Percentiles rank a stretch among this genome's conserved stretches.
Evolutionary conservation across 495 filamentous ascomycete species (phyloP).

Genomic region (Penicillium daleae): DNA sequence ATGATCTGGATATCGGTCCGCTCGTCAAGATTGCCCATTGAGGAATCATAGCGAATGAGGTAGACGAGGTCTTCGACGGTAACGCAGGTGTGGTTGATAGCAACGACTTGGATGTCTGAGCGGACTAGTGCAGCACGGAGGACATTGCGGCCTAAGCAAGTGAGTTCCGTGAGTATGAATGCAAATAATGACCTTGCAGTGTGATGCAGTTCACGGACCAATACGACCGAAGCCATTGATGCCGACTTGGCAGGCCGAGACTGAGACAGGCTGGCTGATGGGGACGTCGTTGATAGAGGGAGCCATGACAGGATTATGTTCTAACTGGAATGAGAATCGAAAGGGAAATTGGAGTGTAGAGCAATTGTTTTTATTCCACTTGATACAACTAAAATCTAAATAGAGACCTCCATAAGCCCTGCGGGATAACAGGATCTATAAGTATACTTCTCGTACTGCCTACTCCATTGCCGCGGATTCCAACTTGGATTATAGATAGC

Average conservation of each 20-base stretch:
- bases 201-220: constrained; percentile 18
- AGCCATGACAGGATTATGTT: constrained; percentile 22
- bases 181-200: neutral
- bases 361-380: constrained; percentile 3
- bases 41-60: constrained; percentile 44
- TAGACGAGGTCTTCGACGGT: constrained; percentile 42
- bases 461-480: constrained; percentile 1
- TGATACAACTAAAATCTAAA: constrained; percentile 13
- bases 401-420: neutral
- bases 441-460: constrained; percentile 17
- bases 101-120: constrained; percentile 36
- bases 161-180: neutral
- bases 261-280: constrained; percentile 12
- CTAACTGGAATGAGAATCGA: neutral
- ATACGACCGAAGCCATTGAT: constrained; percentile 44
- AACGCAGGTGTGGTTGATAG: constrained; percentile 43
- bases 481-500: neutral
- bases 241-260: constrained; percentile 32
- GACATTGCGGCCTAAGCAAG: constrained; percentile 36
- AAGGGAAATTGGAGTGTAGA: neutral
- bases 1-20: constrained; percentile 31
- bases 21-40: constrained; percentile 36
- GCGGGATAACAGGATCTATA: constrained; percentile 19
- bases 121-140: constrained; percentile 39
- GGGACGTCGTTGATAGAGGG: constrained; percentile 35